These are phyloP conservation scores for Colletotrichum sp. DNA, from an alignment of 2,329 filamentous ascomycete genomes.

Conservation along the genomic window DNA sequence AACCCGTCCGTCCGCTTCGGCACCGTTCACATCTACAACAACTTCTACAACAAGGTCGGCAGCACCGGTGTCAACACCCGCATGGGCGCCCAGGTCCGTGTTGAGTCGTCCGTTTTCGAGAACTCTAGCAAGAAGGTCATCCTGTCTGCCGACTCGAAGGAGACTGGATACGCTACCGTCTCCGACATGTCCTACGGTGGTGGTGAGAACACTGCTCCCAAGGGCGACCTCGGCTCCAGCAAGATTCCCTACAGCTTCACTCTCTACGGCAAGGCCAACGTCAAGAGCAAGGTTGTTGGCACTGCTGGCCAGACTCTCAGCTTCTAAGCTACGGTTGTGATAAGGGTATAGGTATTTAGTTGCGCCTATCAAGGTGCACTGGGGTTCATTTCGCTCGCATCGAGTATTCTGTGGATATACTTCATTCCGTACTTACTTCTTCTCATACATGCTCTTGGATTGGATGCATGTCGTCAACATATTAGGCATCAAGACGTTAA, in stretches of 20 bases:
- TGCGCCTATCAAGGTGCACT: no score
- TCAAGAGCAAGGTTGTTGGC: slow-evolving; percentile 47
- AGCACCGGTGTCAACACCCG: slow-evolving; percentile 59
- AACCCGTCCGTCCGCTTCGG: slow-evolving; percentile 69
- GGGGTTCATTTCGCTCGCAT: no score
- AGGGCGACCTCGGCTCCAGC: slow-evolving; percentile 54
- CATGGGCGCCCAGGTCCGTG: slow-evolving; percentile 58
- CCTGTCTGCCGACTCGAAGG: slow-evolving; percentile 43
- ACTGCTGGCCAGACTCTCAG: slow-evolving; percentile 42
- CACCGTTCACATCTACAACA: slow-evolving; percentile 65
- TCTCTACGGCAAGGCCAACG: slow-evolving; percentile 48
- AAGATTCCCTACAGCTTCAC: slow-evolving; percentile 56
- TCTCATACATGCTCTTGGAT: no score
- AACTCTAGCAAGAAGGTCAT: slow-evolving; percentile 41
- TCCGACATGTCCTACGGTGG: slow-evolving; percentile 49
- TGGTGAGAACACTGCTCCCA: slow-evolving; percentile 51
- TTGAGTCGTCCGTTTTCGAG: slow-evolving; percentile 59
- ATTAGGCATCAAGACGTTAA: no score
- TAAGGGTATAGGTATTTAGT: no score
- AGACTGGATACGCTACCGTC: slow-evolving; percentile 44
- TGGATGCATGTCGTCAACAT: no score
- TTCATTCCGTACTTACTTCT: neutral
- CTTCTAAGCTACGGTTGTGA: slow-evolving; percentile 27
- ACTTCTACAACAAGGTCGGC: slow-evolving; percentile 37
- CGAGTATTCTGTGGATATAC: neutral